Base-by-base conservation (phyloP, 2,329 filamentous ascomycete species). In the Aspergillus bombycis region DNA sequence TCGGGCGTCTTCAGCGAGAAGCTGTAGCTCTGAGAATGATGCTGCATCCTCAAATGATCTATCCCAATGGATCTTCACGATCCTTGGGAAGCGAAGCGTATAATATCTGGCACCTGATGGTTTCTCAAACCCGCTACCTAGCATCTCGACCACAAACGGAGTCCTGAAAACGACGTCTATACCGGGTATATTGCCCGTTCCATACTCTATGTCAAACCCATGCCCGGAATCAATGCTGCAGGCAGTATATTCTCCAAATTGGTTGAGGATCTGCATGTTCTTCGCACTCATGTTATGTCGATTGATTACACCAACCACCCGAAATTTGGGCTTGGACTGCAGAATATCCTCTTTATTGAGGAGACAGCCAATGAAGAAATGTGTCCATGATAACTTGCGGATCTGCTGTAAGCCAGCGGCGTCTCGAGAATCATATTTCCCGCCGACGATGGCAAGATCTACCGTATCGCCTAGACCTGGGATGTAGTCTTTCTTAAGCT, bases 401-500 rank as follows among this genome's bases (percentile, higher is more conserved):
- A 89, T 75, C 5, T 80, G 77, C 3, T 64, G 55, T 55, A 87
- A 84, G 9, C 83, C 80, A 53, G 82, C 83, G 9, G 89, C 90
- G 65, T 88, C 86, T 57, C 83, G 80, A 3, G 89, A 79, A 67
- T 93, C 86, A 69, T 90, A 93, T 21, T 87, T 87, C 7, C 88
- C 93, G 0, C 92, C 93, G 3, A 97, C 81, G 1, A 94, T 84
- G 2, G 91, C 89, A 72, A 97, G 91, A 74, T 97, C 94, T 11
- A 91, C 91, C 34, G 93, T 87, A 64, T 96, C 93, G 0, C 93
- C 92, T 73, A 94, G 87, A 3, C 88, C 88, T 30, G 85, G 83
- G 43, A 96, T 86, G 70, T 96, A 96, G 71, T 95, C 92, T 71
- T 93, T 93, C 77, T 97, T 97, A 48, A 97, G 77, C 77, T 97